Percentiles rank a stretch among this genome's conserved stretches.
phyloP scores from a whole-genome alignment of 108 stramenopile genomes.

The Stephanodiscus minutulus region DNA sequence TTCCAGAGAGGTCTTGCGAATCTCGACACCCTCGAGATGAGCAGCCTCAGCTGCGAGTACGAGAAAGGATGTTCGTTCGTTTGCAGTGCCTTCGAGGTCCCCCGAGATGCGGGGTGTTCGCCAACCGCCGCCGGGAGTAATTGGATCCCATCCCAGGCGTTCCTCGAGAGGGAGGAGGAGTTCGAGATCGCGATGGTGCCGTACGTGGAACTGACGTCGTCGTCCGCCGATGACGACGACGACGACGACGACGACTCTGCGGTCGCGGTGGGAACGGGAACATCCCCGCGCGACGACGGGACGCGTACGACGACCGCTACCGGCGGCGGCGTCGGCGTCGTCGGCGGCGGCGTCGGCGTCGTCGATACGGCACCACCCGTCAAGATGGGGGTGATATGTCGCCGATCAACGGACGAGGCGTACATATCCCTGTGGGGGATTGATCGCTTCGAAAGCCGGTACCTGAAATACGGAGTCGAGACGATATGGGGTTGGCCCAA shows the following conservation, averaged over 20 bases:
- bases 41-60: constrained; percentile 67
- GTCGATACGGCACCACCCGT: neutral
- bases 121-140: constrained; percentile 11
- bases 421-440: constrained; percentile 73
- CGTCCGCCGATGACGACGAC: too few relatives aligned
- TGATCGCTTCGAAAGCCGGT: constrained; percentile 58
- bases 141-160: constrained; percentile 41
- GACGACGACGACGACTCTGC: too few relatives aligned
- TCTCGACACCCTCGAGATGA: constrained; percentile 74
- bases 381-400: constrained; percentile 64
- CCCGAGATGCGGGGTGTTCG: constrained; percentile 43
- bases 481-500: constrained; percentile 82
- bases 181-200: constrained; percentile 69
- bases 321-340: too few relatives aligned
- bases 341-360: constrained; percentile 5
- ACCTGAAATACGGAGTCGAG: constrained; percentile 57
- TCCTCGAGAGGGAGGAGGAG: constrained; percentile 59
- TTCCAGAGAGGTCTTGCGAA: constrained; percentile 79
- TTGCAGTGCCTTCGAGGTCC: constrained; percentile 79
- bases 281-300: neutral
- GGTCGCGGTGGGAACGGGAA: neutral
- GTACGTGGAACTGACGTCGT: constrained; percentile 44
- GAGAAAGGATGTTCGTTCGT: constrained; percentile 58
- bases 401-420: constrained; percentile 65
- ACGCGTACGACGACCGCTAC: neutral